Base-by-base conservation (phyloP, 225 moss, liverwort and hornwort species). In the Lunularia cruciata region DNA sequence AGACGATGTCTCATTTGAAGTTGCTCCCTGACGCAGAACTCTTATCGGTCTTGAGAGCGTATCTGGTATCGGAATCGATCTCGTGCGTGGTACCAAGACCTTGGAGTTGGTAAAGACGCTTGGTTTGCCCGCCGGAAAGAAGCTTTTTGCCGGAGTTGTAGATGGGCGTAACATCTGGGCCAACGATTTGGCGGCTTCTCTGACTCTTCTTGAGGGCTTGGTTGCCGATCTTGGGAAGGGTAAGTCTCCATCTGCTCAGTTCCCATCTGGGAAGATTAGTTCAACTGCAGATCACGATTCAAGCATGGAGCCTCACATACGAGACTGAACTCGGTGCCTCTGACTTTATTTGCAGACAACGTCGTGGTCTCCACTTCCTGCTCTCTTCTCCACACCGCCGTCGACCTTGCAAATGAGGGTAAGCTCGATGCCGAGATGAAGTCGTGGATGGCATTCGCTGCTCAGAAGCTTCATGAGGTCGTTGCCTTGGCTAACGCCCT, bases 371-470 rank as follows among this genome's bases (percentile, higher is more conserved):
- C 93, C 3, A 87, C 93, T n/a, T 93, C 93, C 28, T 86, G 83
- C 85, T 93, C 93, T 34, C 86, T 93, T 63, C 75, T 93, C 69
- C 93, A 93, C 74, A 86, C 88, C 3, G 85, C 93, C 8, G 90
- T 93, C 36, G 90, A 93, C 65, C 25, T 93, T 34, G 83, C 78
- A 74, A 90, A 84, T 38, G 90, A 93, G 83, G 83, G 85, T 32
- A 93, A 93, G 83, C 73, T 93, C 63, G 93, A 93, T 49, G 84
- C 75, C 1, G 90, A 93, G 68, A 67, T 93, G 28, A 90, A 90
- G 79, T 93, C 93, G 18, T 93, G 93, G 93, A 32, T 93, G 67
- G 93, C 93, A 23, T 93, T 93, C 59, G 93, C 93, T 15, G 86
- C 86, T 1, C 93, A 93, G 78, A 93, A 93, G 85, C 8, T 93